Evolutionary conservation across 2,329 filamentous ascomycete genomes (phyloP), one percentile per base, ranked within the genome.

Genomic region (Canariomyces notabilis): DNA sequence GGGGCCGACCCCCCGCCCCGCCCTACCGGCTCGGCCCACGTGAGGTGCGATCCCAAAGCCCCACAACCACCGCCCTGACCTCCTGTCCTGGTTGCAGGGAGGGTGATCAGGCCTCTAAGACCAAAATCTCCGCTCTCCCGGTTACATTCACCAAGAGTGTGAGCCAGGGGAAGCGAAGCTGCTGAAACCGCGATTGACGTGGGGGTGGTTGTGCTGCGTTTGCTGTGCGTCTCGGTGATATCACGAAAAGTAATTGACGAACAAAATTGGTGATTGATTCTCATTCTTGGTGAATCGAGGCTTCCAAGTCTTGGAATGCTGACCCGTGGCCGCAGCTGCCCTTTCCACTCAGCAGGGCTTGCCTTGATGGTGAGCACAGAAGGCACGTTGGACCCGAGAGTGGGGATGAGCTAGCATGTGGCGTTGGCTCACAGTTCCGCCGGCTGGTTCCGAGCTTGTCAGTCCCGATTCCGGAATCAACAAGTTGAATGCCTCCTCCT

Each of bases 21-120:
- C 19, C 31, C n/a, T 15, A 40, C 45, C 45, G 45, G 45, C 39
- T 43, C 26, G 26, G 26, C 7, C 26, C 26, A 34, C 32, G 32
- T n/a, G n/a, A 34, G 15, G 15, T 19, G 5, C 12, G 34, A 36
- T 36, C 34, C 15, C 5, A 12, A 20, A 18, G 34, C 14, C 20
- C 15, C 6, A n/a, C n/a, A 20, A 35, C 46, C 37, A 37, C 36
- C 31, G 16, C 11, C 32, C 9, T 38, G 18, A n/a, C 45, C 39
- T 16, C 34, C 26, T 41, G 29, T 34, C 23, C 41, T 31, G 32
- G 32, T 36, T 38, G 33, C 33, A 45, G 50, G 49, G 26, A 43
- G 21, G 43, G 44, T 49, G 50, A 53, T 56, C 51, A 56, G 39
- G 49, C 53, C 45, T 53, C 55, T 55, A 43, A 52, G 53, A 56